Evolutionary conservation across 163 green algal genomes (phyloP), one percentile per base, ranked within the genome.

Genomic region (Chlamydomonas reinhardtii): DNA sequence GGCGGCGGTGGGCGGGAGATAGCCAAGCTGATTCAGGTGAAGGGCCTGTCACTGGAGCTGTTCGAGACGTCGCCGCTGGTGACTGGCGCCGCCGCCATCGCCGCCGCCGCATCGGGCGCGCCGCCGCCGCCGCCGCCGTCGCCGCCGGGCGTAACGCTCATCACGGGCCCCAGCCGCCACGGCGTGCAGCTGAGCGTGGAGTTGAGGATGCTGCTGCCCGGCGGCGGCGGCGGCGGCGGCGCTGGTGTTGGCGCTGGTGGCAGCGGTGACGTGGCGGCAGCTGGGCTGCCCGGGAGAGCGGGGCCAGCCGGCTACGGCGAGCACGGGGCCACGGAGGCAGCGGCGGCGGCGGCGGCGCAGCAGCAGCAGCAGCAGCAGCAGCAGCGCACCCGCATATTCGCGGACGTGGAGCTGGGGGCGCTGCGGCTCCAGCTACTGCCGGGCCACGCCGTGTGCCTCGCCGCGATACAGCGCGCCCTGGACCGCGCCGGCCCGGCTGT

Each of bases 391-490:
- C 62, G 75, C 17, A 71, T 89, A 32, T n/a, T 27, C 6, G 77
- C 61, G 32, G 85, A 89, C 35, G 39, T 86, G 22, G 19, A 82
- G 4, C 12, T 89, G 0, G 76, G 85, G 6, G 61, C 76, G 2
- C 31, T 83, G 24, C 71, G 76, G 11, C 29, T 89, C 31, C 68
- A 83, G 59, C 69, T 89, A 20, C 72, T 73, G n/a, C 84, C 84
- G 24, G 69, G 73, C 56, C 84, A 89, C 61, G 64, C 73, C 2
- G 56, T 78, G 1, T 89, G 84, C 31, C 24, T 84, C 16, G 32
- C 84, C 2, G 84, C 84, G 9, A 62, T 89, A 27, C 61, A 64
- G n/a, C n/a, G 34, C 2, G 75, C 56, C 0, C 29, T 77, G 17
- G 35, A 54, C 34, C 19, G 31, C 65, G 17, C 14, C 14, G 65